A percentile compares a stretch with the other conserved stretches of the same genome.
phyloP scores from a whole-genome alignment of 495 filamentous ascomycete species.

The Platismatia glauca region DNA sequence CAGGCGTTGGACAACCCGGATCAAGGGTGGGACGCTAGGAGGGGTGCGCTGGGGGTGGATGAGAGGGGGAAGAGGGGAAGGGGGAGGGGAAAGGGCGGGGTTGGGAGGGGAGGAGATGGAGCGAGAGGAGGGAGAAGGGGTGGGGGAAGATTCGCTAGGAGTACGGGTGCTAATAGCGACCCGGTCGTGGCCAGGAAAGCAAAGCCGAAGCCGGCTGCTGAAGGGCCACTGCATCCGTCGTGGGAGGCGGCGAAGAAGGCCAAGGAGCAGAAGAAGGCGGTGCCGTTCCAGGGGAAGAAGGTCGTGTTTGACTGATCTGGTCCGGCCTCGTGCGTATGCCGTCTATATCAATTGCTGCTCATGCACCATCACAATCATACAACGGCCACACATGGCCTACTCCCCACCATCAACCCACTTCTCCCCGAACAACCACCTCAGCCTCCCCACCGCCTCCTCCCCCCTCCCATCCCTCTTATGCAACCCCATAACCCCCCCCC shows the following conservation, averaged over 20 bases:
- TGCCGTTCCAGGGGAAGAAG: constrained; percentile 78
- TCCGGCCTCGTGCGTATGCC: background rate
- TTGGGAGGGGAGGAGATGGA: constrained; percentile 14
- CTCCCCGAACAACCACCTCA: constrained; percentile 27
- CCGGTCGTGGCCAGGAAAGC: constrained; percentile 4
- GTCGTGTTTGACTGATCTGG: constrained; percentile 67
- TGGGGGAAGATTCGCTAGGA: background rate
- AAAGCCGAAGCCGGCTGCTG: constrained; percentile 15
- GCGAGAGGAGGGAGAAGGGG: constrained; percentile 8
- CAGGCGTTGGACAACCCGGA: constrained; percentile 31
- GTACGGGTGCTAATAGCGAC: constrained; percentile 24
- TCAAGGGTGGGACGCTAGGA: constrained; percentile 40
- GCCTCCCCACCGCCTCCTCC: constrained; percentile 33
- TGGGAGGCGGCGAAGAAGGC: constrained; percentile 85
- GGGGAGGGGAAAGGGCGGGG: constrained; percentile 22
- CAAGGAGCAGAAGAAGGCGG: constrained; percentile 59
- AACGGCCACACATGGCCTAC: too few species aligned
- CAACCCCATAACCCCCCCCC: constrained; percentile 39
- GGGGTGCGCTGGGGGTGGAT: constrained; percentile 33
- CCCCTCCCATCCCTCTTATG: constrained; percentile 33
- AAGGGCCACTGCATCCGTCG: constrained; percentile 71
- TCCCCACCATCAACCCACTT: constrained; percentile 15
- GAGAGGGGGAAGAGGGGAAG: constrained; percentile 20
- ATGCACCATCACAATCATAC: background rate
- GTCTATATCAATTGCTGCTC: background rate